Conservation (phyloP, 305 asterid species). For the Solanum hybrid region DNA sequence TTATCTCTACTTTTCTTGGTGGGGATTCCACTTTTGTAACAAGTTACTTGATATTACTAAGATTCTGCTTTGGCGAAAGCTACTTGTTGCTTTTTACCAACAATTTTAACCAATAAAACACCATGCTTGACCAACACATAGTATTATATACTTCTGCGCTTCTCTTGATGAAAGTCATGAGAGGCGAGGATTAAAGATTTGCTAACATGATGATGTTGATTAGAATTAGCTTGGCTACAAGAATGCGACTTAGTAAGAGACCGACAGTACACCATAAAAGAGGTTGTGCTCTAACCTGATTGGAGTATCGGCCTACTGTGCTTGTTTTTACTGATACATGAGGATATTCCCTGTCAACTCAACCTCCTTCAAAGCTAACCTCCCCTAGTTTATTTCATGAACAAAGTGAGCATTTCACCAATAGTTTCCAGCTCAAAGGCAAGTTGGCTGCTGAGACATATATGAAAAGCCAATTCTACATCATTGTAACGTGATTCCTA, state of each 20-base stretch:
- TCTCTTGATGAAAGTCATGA: neutral
- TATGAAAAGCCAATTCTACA: neutral
- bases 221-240: neutral
- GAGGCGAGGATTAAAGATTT: neutral
- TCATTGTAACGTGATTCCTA: neutral
- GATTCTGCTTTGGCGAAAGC: neutral
- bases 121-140: neutral
- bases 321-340: neutral
- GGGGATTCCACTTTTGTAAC: neutral
- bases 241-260: neutral
- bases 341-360: neutral
- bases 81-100: neutral
- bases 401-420: neutral
- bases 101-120: neutral
- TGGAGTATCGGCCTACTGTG: neutral
- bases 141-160: neutral
- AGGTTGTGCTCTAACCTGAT: neutral
- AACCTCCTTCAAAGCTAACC: neutral
- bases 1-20: neutral
- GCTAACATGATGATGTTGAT: neutral
- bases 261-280: neutral
- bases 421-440: neutral
- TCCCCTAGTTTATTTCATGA: neutral
- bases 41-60: neutral
- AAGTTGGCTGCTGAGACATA: neutral